Evolutionary conservation across 768 basidiomycete species (phyloP).

Genomic region (Lepiota subincarnata): DNA sequence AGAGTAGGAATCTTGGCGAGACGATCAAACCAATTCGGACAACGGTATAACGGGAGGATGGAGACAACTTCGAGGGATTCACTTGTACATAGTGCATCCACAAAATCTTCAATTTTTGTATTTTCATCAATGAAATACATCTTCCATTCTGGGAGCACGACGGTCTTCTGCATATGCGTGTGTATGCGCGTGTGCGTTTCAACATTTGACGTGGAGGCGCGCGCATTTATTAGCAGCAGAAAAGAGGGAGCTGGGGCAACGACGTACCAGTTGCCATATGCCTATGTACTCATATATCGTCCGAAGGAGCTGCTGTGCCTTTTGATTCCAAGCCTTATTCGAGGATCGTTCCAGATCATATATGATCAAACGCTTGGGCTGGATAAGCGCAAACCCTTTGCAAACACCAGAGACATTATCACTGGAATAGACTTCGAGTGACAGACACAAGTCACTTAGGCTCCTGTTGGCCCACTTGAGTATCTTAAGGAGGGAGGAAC

Average conservation of each 20-base stretch:
- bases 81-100: background rate
- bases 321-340: background rate
- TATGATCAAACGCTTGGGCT: background rate
- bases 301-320: background rate
- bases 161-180: background rate
- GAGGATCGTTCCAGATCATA: background rate
- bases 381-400: background rate
- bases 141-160: background rate
- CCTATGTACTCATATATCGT: background rate
- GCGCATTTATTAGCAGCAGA: too few relatives aligned
- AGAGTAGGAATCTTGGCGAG: background rate
- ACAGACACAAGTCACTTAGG: conserved; percentile 3
- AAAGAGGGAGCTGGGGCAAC: too few relatives aligned
- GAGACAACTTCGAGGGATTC: background rate
- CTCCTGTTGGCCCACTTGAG: background rate
- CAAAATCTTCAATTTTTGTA: background rate
- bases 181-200: too few relatives aligned
- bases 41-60: background rate
- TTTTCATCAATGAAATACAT: background rate
- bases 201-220: too few relatives aligned
- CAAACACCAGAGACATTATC: conserved; percentile 4
- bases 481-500: background rate
- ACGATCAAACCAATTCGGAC: background rate
- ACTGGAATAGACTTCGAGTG: conserved; percentile 3
- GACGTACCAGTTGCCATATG: conserved; percentile 1